Evolutionary conservation across 2,329 filamentous ascomycete genomes (phyloP), one percentile per base, ranked within the genome.

Genomic region (Diaporthe sp.): DNA sequence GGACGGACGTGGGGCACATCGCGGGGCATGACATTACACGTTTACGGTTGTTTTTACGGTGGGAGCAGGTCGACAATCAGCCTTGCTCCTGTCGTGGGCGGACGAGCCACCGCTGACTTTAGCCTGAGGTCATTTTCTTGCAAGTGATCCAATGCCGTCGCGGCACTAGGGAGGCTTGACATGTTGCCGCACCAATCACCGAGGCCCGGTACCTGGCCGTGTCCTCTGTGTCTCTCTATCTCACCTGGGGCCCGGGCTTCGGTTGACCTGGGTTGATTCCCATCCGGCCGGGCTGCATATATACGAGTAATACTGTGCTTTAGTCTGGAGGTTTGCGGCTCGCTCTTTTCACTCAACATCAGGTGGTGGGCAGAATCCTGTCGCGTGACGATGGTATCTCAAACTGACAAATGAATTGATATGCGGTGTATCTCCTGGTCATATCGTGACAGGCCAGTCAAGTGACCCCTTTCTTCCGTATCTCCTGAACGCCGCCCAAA

Each of bases 171-270:
- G 17, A 22, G 49, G n/a, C 46, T 15, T 59, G 73, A 61, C 42
- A 55, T 71, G 57, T 55, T 68, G 42, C 75, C 75, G 75, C 75
- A 53, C 75, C 75, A 77, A 77, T 77, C 75, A 77, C 57, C 55
- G 67, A 22, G 42, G 2, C 31, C 28, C 68, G 42, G 72, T 76
- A 68, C 75, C 75, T 76, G 75, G 22, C 28, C 37, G 25, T 44
- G 31, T 39, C 55, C 49, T 39, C 37, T 39, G 37, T 51, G 15
- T 28, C 8, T 10, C 25, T 28, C 25, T 31, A 17, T 17, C 25
- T 49, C 31, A 4, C 25, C 42, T 49, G 42, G 31, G 51, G 51
- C 49, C 22, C 39, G 67, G 42, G 22, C 51, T 39, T 58, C 49
- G 39, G 53, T 53, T 28, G n/a, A 53, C 59, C 58, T 55, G 57